Evolutionary conservation across 2,329 filamentous ascomycete genomes (phyloP), one percentile per base, ranked within the genome.

Genomic region (Ophiostoma himal-ulmi): DNA sequence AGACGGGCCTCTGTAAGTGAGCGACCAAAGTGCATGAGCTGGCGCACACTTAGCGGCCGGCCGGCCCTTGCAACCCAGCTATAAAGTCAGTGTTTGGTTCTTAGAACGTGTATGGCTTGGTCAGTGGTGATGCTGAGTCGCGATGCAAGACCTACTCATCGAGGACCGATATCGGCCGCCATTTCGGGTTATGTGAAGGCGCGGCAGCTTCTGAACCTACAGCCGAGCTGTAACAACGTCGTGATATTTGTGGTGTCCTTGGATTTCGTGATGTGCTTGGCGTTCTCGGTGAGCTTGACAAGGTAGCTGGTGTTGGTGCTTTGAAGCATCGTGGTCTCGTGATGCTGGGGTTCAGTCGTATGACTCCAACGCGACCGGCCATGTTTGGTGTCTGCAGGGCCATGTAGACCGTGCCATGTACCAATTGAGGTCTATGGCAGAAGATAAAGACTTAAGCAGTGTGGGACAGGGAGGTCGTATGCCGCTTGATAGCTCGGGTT

Each of bases 11-110:
- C 94, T 67, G 94, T 97, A 78, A 99, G 82, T 30, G 94, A 96
- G 67, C 95, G 90, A 39, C 95, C 95, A 80, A 98, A 99, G 76
- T 98, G 96, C 82, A 96, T 98, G 76, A 99, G 86, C 81, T 98
- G 95, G 71, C 95, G 91, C 76, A 99, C 83, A 81, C 93, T 97
- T 78, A 99, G 97, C n/a, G 95, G 95, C 69, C 93, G 88, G 67
- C 94, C 94, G 78, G 97, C 93, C 76, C 91, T 92, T 73, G 91
- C 90, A 69, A 97, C 94, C 93, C 94, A 98, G 84, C 93, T 96
- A 75, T 62, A 57, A 6, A 3, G 67, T 41, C 10, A 67, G 57
- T 64, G 11, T 3, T 3, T 6, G 5, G 30, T 30, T 30, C 26
- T 30, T 30, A 30, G 0, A 30, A 30, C 30, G 41, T 64, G 17